Evolutionary conservation across 768 basidiomycete genomes (phyloP).

Genomic region (Calocybe cyanea): DNA sequence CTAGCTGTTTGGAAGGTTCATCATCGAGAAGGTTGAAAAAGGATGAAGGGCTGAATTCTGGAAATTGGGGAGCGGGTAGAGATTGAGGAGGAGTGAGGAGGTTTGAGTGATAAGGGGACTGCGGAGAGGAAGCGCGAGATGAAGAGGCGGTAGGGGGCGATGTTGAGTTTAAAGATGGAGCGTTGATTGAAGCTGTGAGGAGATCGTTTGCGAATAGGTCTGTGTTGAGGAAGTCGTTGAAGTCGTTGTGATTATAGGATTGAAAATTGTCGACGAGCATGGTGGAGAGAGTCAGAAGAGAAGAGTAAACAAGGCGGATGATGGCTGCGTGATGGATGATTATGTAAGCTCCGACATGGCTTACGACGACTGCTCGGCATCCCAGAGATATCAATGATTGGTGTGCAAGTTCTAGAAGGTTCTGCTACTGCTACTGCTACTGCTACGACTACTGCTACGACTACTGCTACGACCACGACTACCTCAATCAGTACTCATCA

Average conservation of each 20-base stretch:
- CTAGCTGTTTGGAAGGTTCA: constrained; percentile 32
- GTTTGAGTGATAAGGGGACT: constrained; percentile 35
- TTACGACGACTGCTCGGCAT: constrained; percentile 12
- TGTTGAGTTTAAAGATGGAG: constrained; percentile 14
- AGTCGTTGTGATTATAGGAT: constrained; percentile 27
- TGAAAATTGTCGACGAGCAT: constrained; percentile 43
- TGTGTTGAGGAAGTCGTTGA: constrained; percentile 66
- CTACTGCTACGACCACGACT: not conserved
- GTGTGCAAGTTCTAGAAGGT: not conserved
- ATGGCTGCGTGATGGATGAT: not conserved
- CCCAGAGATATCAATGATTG: too few species aligned
- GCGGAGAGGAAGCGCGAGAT: constrained; percentile 40
- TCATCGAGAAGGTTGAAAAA: constrained; percentile 47
- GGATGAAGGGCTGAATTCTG: constrained; percentile 31
- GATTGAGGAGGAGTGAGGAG: constrained; percentile 47
- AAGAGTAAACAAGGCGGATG: constrained; percentile 9
- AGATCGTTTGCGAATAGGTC: constrained; percentile 45
- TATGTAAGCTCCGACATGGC: constrained; percentile 14
- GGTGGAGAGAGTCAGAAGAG: not conserved
- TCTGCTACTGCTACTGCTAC: not conserved
- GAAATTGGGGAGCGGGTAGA: constrained; percentile 28
- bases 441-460: not conserved
- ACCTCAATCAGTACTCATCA: not conserved
- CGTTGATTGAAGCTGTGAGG: constrained; percentile 15
- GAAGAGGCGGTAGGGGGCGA: constrained; percentile 37